A percentile compares a stretch with the other conserved stretches of the same genome.
Conservation (phyloP, 2,329 filamentous ascomycete genomes). For the Thelonectria blattea region DNA sequence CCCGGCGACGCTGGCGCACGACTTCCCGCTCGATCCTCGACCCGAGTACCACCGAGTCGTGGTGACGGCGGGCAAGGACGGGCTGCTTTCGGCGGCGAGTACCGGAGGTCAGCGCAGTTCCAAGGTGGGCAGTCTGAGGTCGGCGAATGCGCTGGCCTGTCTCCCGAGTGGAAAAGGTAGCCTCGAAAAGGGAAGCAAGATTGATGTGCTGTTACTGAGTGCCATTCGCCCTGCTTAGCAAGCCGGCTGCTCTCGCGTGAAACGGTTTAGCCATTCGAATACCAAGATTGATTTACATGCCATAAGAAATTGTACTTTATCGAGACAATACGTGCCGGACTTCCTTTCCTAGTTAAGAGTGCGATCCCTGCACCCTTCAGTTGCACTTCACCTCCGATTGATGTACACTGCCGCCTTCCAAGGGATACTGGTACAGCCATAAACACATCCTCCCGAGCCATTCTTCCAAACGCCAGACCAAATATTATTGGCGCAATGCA, state of each 20-base stretch:
- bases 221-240: constrained; percentile 40
- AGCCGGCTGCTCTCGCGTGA: background rate
- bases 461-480: constrained; percentile 52
- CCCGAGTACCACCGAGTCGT: constrained; percentile 91
- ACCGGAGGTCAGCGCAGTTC: constrained; percentile 93
- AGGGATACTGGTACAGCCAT: constrained; percentile 45
- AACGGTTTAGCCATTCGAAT: background rate
- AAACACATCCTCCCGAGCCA: constrained; percentile 42
- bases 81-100: constrained; percentile 74
- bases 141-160: constrained; percentile 85
- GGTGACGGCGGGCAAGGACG: constrained; percentile 70
- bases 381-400: constrained; percentile 39
- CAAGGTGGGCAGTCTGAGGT: constrained; percentile 83
- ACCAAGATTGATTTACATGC: constrained; percentile 8
- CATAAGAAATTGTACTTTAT: constrained; percentile 29
- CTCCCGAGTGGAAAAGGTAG: constrained; percentile 69
- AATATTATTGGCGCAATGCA: constrained; percentile 47
- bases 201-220: constrained; percentile 83
- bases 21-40: constrained; percentile 77
- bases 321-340: constrained; percentile 28
- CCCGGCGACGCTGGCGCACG: constrained; percentile 72
- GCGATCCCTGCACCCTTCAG: constrained; percentile 35
- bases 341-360: constrained; percentile 20
- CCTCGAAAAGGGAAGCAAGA: constrained; percentile 71
- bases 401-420: constrained; percentile 43